phyloP scores from a whole-genome alignment of 768 basidiomycete genomes.

The Flagelloscypha sp. region DNA sequence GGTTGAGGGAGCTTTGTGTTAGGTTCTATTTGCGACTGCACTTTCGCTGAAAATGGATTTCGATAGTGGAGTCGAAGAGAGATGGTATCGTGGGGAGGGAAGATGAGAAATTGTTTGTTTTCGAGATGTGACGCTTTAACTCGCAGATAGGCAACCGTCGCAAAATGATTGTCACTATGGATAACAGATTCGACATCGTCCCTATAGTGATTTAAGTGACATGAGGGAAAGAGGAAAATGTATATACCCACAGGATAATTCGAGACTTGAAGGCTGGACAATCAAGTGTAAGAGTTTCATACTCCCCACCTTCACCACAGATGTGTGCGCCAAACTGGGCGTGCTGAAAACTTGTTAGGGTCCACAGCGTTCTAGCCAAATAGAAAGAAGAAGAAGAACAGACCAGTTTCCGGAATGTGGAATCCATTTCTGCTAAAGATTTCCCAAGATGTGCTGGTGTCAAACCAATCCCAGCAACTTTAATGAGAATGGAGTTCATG shows the following conservation, averaged over 20 bases:
- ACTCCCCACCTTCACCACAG: constrained; percentile 98
- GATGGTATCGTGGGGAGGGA: too few relatives aligned
- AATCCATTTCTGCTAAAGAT: constrained; percentile 64
- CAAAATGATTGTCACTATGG: constrained; percentile 75
- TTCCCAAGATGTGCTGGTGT: constrained; percentile 71
- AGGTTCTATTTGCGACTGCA: neutral
- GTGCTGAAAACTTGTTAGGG: constrained; percentile 49
- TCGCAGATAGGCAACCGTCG: constrained; percentile 85
- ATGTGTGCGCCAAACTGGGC: constrained; percentile 80
- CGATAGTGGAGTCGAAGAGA: too few relatives aligned
- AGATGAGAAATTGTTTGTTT: too few relatives aligned
- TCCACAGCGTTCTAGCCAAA: neutral
- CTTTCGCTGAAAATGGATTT: too few relatives aligned
- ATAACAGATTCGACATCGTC: constrained; percentile 62
- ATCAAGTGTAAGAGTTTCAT: constrained; percentile 88
- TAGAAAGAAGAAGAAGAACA: constrained; percentile 13
- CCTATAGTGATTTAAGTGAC: constrained; percentile 24
- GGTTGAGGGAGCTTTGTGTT: constrained; percentile 1
- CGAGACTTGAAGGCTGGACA: constrained; percentile 79
- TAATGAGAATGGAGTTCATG: constrained; percentile 81
- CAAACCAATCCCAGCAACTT: constrained; percentile 92
- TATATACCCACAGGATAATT: constrained; percentile 54
- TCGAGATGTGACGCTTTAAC: constrained; percentile 62
- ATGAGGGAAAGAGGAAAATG: neutral
- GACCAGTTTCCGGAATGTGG: constrained; percentile 66